Percentiles rank a stretch among this genome's conserved stretches.
Conservation (phyloP, 2,329 filamentous ascomycete species). For the Geosmithia flava region DNA sequence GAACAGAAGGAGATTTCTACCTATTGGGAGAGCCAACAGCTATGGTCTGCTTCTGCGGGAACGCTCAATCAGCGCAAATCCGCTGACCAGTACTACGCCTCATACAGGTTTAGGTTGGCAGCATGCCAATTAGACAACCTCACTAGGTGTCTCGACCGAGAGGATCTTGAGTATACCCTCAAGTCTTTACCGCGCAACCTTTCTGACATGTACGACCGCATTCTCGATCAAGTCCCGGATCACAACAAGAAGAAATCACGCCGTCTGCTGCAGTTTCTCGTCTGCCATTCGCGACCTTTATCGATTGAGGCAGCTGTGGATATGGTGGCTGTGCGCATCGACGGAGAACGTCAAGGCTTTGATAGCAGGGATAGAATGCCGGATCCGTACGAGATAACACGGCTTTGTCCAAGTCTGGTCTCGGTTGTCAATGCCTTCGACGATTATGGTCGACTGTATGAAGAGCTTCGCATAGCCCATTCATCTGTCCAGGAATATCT, state of each 20-base stretch:
- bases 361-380: not conserved
- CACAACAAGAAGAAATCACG: not conserved
- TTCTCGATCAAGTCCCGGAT: not conserved
- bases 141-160: not conserved
- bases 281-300: not conserved
- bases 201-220: not conserved
- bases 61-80: no score
- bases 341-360: not conserved
- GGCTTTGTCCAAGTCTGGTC: not conserved
- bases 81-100: not conserved
- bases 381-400: not conserved
- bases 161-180: not conserved
- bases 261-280: not conserved
- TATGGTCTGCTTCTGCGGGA: no score
- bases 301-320: not conserved
- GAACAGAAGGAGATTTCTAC: not conserved
- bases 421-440: not conserved
- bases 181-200: not conserved
- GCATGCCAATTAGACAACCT: not conserved
- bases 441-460: not conserved
- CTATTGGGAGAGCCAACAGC: no score
- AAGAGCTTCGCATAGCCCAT: not conserved
- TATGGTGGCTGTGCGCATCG: not conserved
- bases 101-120: not conserved
- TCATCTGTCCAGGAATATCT: not conserved